Evolutionary conservation across 768 basidiomycete genomes (phyloP), one percentile per base, ranked within the genome.

Genomic region (Crassisporium funariophilum): DNA sequence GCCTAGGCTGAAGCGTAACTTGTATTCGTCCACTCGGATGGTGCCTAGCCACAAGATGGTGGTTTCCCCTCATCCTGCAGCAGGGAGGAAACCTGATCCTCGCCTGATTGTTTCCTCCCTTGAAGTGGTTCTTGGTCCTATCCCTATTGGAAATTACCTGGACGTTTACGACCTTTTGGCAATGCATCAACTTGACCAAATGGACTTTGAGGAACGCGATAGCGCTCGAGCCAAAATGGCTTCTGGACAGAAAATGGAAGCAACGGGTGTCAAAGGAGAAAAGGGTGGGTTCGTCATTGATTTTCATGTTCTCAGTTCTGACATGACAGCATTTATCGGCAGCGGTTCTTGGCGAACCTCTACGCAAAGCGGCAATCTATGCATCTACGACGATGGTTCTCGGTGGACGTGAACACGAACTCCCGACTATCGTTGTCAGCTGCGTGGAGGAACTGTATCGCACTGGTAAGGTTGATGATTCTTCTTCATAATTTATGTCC

Each of bases 381-480:
- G 67, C 72, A 0, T 69, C 70, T 2, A 64, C 57, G 2, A 56
- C 52, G 8, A 59, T 67, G 20, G 53, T 69, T 5, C 52, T 74
- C 11, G 70, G 64, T 17, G 68, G 69, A 10, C 55, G 60, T 25
- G 66, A 70, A 45, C 69, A 72, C 45, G 60, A 67, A 34, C 41
- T 76, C 3, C 75, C 75, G 0, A 67, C 70, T 21, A 57, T 75
- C 4, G 69, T 72, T 5, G 68, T 72, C 29, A 60, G 64, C 23
- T 72, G 70, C 37, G 63, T 75, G 12, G 71, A 76, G 43, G 72
- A 74, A 54, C 55, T 76, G 4, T 75, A 71, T 54, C 64, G 71
- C 6, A 65, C 67, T 39, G 69, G 74, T 70, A 35, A 41, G 49
- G 10, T 9, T 23, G 5, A 9, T 35, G 7, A 11, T 12, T 10